Percentiles rank a stretch among this genome's conserved stretches.
Evolutionary conservation across 139 green algal species (phyloP).

Genomic region (Gonium pectorale): DNA sequence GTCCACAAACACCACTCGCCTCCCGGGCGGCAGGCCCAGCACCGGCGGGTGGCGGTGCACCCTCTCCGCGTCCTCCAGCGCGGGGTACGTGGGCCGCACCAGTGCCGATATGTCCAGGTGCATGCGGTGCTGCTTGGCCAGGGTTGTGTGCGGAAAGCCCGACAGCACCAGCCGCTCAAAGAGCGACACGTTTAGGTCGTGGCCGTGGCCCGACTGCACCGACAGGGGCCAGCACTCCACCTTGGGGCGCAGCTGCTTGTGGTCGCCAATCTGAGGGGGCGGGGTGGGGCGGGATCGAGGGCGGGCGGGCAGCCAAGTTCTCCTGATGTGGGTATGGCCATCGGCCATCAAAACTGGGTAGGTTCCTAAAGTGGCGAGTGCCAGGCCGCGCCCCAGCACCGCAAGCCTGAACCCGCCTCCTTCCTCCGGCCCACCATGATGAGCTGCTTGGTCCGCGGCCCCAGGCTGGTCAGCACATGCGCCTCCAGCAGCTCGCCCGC

Average conservation of each 20-base stretch:
- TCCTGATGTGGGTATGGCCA: no score
- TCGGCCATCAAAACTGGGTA: no score
- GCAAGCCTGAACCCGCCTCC: no score
- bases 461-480: conserved; percentile 76
- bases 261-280: conserved; percentile 64
- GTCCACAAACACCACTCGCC: conserved; percentile 63
- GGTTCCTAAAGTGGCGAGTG: conserved; percentile 25
- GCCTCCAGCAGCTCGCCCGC: conserved; percentile 84
- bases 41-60: conserved; percentile 44
- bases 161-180: conserved; percentile 83
- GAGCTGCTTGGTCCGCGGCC: conserved; percentile 71
- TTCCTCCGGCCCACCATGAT: conserved; percentile 61
- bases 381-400: no score
- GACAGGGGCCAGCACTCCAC: conserved; percentile 71
- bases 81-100: conserved; percentile 52
- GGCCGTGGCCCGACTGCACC: conserved; percentile 63
- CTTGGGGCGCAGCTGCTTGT: conserved; percentile 86
- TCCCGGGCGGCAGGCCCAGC: conserved; percentile 43
- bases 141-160: conserved; percentile 57
- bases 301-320: background rate
- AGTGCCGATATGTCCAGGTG: conserved; percentile 57
- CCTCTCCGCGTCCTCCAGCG: conserved; percentile 52
- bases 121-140: conserved; percentile 84
- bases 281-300: background rate
- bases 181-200: conserved; percentile 81